These are phyloP conservation scores for Lipomyces chichibuensis DNA, from an alignment of 805 yeast species.

Conservation along the genomic window DNA sequence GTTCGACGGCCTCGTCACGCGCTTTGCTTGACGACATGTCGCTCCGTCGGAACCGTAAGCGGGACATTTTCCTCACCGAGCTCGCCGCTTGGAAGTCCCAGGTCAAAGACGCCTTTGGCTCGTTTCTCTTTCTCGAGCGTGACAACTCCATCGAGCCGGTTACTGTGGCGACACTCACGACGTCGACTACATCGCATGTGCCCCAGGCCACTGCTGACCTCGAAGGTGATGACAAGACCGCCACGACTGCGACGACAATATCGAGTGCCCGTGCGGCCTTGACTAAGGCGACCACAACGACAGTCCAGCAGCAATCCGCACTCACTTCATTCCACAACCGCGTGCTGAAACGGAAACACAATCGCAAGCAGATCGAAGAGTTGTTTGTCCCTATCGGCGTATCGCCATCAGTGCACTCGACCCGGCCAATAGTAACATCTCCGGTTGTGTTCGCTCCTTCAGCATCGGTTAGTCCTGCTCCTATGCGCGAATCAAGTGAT, in stretches of 20 bases:
- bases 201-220: background rate
- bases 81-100: constrained; percentile 21
- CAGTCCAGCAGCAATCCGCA: constrained; percentile 3
- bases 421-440: too few species aligned
- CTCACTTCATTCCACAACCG: constrained; percentile 18
- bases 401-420: background rate
- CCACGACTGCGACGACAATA: background rate
- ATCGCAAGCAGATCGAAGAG: constrained; percentile 23
- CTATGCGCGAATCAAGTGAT: background rate
- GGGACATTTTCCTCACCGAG: constrained; percentile 24
- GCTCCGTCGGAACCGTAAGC: constrained; percentile 11
- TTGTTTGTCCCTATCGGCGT: constrained; percentile 13
- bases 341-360: constrained; percentile 16
- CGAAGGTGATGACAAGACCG: constrained; percentile 1
- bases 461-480: background rate
- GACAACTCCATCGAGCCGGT: background rate
- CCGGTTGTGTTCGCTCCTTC: background rate
- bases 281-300: background rate
- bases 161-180: background rate
- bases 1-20: constrained; percentile 5
- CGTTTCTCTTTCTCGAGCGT: background rate
- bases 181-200: background rate
- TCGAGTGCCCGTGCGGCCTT: background rate
- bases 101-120: background rate
- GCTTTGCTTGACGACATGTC: constrained; percentile 2